A percentile compares a stretch with the other conserved stretches of the same genome.
phyloP scores from a whole-genome alignment of 371 early-diverging fungal genomes.

The Actinomortierella ambigua region DNA sequence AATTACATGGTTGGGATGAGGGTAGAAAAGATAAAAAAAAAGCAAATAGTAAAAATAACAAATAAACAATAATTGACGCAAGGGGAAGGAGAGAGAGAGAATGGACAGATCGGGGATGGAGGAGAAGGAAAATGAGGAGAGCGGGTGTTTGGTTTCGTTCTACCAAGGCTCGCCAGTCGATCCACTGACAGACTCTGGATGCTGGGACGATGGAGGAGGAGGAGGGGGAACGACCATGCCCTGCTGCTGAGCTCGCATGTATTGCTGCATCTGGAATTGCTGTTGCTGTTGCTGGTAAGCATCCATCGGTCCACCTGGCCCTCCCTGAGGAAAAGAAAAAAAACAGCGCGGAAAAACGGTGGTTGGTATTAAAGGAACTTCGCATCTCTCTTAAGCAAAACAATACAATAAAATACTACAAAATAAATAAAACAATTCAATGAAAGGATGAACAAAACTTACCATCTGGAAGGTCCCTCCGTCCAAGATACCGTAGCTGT shows the following conservation, averaged over 20 bases:
- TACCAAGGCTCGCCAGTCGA: too few species aligned
- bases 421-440: background rate
- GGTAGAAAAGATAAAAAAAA: too few species aligned
- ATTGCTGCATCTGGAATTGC: conserved; percentile 31
- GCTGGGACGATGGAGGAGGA: too few species aligned
- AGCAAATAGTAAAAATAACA: too few species aligned
- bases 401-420: background rate
- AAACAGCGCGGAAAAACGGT: background rate
- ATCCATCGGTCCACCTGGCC: conserved; percentile 18
- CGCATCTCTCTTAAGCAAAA: background rate
- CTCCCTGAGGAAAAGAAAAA: background rate
- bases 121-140: background rate
- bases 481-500: conserved; percentile 24
- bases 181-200: too few species aligned
- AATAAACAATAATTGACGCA: too few species aligned
- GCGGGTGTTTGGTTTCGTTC: background rate
- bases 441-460: conserved; percentile 4
- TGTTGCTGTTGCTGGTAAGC: conserved; percentile 34
- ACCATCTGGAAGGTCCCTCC: conserved; percentile 23
- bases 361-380: background rate
- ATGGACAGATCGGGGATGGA: background rate
- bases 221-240: too few species aligned
- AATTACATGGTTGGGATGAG: too few species aligned
- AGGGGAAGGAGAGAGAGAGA: conserved; percentile 2
- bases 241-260: conserved; percentile 24